A percentile compares a stretch with the other conserved stretches of the same genome.
phyloP scores from a whole-genome alignment of 306 rosid species.

The Vigna reflexopilosa region DNA sequence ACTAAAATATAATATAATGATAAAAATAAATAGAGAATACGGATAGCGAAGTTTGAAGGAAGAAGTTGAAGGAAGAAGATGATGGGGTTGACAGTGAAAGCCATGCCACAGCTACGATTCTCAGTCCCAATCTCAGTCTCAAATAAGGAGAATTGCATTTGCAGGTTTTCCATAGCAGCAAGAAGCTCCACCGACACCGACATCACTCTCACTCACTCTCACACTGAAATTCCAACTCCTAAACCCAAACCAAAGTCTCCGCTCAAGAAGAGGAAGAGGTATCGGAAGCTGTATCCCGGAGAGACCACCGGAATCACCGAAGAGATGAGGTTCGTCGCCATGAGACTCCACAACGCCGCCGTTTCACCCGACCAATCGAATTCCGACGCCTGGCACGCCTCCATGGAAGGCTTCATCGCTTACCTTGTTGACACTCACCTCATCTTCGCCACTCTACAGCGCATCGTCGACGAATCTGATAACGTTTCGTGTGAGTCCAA shows the following conservation, averaged over 20 bases:
- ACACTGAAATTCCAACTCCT: conserved; percentile 16
- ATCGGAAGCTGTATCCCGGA: conserved; percentile 78
- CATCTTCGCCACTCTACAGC: conserved; percentile 75
- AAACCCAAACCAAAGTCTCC: conserved; percentile 33
- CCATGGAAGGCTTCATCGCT: conserved; percentile 64
- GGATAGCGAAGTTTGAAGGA: no score
- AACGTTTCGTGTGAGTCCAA: conserved; percentile 68
- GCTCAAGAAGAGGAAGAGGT: conserved; percentile 59
- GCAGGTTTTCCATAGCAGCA: conserved; percentile 22
- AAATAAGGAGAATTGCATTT: background rate
- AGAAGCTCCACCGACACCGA: background rate
- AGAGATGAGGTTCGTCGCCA: conserved; percentile 94
- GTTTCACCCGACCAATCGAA: background rate
- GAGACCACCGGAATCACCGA: conserved; percentile 84
- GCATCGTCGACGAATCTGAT: conserved; percentile 73
- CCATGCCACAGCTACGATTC: conserved; percentile 27
- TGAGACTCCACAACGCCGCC: conserved; percentile 72
- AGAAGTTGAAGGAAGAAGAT: conserved; percentile 9
- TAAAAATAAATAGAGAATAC: no score
- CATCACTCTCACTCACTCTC: conserved; percentile 32
- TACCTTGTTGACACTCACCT: conserved; percentile 78
- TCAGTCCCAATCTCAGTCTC: background rate
- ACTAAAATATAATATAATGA: no score
- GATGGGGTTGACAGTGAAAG: conserved; percentile 54
- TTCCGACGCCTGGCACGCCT: conserved; percentile 65